These are phyloP conservation scores for Aspergillus sparsus DNA, from an alignment of 495 filamentous ascomycete species.

Conservation along the genomic window DNA sequence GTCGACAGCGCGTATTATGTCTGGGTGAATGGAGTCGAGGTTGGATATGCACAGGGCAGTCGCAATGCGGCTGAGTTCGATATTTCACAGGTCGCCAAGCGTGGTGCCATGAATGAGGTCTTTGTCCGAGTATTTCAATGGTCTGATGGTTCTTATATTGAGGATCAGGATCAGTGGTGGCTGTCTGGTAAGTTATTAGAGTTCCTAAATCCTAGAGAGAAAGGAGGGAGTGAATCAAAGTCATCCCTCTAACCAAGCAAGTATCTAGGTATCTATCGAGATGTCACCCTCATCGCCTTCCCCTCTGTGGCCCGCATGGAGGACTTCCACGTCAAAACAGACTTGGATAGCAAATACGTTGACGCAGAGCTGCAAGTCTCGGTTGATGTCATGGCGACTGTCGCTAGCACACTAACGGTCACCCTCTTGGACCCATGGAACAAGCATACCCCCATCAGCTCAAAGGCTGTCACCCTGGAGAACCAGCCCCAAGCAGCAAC, in stretches of 20 bases:
- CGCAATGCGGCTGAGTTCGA: slow-evolving; percentile 66
- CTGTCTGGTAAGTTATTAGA: slow-evolving; percentile 41
- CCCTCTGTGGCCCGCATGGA: slow-evolving; percentile 53
- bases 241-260: neutral
- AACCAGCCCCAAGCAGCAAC: neutral
- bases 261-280: slow-evolving; percentile 61
- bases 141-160: slow-evolving; percentile 64
- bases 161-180: slow-evolving; percentile 65
- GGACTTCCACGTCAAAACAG: slow-evolving; percentile 57
- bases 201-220: neutral
- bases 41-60: slow-evolving; percentile 68
- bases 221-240: neutral
- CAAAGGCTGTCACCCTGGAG: neutral
- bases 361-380: slow-evolving; percentile 53
- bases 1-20: slow-evolving; percentile 68
- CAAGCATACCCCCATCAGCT: neutral
- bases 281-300: slow-evolving; percentile 62
- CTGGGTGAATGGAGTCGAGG: slow-evolving; percentile 58
- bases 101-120: slow-evolving; percentile 49
- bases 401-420: slow-evolving; percentile 29
- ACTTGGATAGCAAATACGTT: slow-evolving; percentile 55
- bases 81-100: slow-evolving; percentile 47
- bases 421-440: slow-evolving; percentile 33
- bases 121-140: slow-evolving; percentile 62
- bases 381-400: slow-evolving; percentile 38